Conservation (phyloP, 2,329 filamentous ascomycete genomes). For the Bipolaris cookei region DNA sequence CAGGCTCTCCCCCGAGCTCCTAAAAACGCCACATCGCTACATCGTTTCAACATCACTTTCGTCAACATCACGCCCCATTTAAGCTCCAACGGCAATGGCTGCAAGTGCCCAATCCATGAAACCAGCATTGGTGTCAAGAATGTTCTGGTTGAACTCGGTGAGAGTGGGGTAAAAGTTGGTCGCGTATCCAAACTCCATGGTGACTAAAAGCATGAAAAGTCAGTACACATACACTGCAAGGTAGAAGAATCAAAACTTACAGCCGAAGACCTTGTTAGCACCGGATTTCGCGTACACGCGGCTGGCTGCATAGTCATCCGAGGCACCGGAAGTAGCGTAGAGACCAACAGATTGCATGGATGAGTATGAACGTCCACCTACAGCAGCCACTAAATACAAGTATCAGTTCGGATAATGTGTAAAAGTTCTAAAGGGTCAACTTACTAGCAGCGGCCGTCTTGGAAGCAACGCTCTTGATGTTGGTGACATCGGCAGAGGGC, state of each 20-base stretch:
- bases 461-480: slow-evolving; percentile 43
- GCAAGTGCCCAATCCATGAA: slow-evolving; percentile 52
- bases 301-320: slow-evolving; percentile 50
- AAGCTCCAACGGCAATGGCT: slow-evolving; percentile 43
- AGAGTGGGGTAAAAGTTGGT: slow-evolving; percentile 52
- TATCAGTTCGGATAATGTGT: neutral
- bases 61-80: slow-evolving; percentile 12
- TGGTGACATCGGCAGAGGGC: slow-evolving; percentile 42
- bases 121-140: slow-evolving; percentile 50
- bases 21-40: neutral
- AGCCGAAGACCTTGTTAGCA: slow-evolving; percentile 51
- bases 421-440: neutral
- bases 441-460: slow-evolving; percentile 40
- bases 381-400: slow-evolving; percentile 38
- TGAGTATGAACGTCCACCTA: slow-evolving; percentile 46
- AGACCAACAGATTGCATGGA: slow-evolving; percentile 46
- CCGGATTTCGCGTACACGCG: slow-evolving; percentile 45
- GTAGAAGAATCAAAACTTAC: slow-evolving; percentile 41
- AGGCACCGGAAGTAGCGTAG: slow-evolving; percentile 49
- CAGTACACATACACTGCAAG: neutral
- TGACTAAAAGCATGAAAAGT: slow-evolving; percentile 1
- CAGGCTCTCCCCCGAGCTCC: neutral
- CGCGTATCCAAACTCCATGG: slow-evolving; percentile 38
- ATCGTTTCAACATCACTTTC: neutral
- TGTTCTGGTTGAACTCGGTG: slow-evolving; percentile 51